Base-by-base conservation (phyloP, 2,329 filamentous ascomycete genomes). In the Aspergillus novofumigatus region DNA sequence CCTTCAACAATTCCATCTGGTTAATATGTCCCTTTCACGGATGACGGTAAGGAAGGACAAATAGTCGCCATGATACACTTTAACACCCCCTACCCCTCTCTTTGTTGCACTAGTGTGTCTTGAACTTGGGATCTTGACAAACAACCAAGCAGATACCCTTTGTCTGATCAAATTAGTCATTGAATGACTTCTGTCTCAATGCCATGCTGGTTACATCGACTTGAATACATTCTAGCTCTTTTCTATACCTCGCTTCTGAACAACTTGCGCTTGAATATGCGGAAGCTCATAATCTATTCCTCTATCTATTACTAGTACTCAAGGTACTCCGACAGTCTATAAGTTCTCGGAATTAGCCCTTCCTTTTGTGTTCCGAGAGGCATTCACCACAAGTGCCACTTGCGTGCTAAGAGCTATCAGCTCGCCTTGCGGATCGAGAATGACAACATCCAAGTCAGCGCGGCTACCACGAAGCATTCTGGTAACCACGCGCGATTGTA, bases 381-480 rank as follows among this genome's bases (percentile, higher is more conserved):
- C 26, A 17, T 56, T 42, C 26, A 53, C 54, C 25, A 56, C 54
- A 50, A 56, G 49, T 20, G 29, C 50, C 3, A 56, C 49, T 32
- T 56, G 54, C 42, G 54, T 32, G 42, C 54, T 52, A 5, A 45
- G 52, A 14, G 49, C 54, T 48, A 56, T 26, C 26, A 56, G 29
- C 4, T 49, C 17, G 29, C 54, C 54, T 14, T 42, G 20, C 20
- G 48, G 49, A 49, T 56, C 54, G 6, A 52, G 20, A 21, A 52
- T 32, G 7, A 56, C 41, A 17, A 56, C 50, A 10, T 56, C 54
- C 29, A 56, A 21, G 25, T 56, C 54, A 5, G 49, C 54, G 10
- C 50, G 50, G 32, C 54, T 52, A 3, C 54, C 54, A n/a, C 54
- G 50, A 4, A 56, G 28, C 49, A 52, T 52, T 26, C 54, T 52